These are phyloP conservation scores for Microcos paniculata DNA, from an alignment of 345 rosid genomes.

Conservation along the genomic window DNA sequence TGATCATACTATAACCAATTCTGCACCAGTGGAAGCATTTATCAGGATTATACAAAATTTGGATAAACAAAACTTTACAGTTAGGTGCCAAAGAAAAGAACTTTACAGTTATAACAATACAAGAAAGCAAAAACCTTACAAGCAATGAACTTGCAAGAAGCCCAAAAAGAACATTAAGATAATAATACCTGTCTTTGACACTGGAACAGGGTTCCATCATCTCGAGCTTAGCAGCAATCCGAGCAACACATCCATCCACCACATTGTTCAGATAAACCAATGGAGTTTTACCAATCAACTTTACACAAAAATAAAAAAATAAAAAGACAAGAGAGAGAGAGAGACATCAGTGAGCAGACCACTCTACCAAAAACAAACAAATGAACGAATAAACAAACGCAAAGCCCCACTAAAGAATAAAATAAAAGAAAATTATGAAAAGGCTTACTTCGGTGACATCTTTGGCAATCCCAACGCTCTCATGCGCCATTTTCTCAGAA, in stretches of 20 bases:
- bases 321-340: not conserved
- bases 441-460: slow-evolving; percentile 78
- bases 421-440: not conserved
- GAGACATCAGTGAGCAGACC: not conserved
- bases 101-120: too few species aligned
- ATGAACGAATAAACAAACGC: not conserved
- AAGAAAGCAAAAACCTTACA: not conserved
- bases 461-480: slow-evolving; percentile 55
- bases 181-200: slow-evolving; percentile 71
- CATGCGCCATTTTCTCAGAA: slow-evolving; percentile 46
- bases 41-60: not conserved
- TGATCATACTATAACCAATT: slow-evolving; percentile 89
- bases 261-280: slow-evolving; percentile 74
- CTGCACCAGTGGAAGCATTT: slow-evolving; percentile 31
- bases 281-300: slow-evolving; percentile 90
- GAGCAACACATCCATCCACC: slow-evolving; percentile 71
- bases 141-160: not conserved
- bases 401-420: not conserved
- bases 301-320: not conserved
- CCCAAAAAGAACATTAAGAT: not conserved
- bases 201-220: slow-evolving; percentile 79
- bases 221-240: slow-evolving; percentile 85
- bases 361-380: not conserved
- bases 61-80: not conserved
- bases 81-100: too few species aligned